Evolutionary conservation across 2,329 filamentous ascomycete species (phyloP), one percentile per base, ranked within the genome.

Genomic region (Colletotrichum karsti): DNA sequence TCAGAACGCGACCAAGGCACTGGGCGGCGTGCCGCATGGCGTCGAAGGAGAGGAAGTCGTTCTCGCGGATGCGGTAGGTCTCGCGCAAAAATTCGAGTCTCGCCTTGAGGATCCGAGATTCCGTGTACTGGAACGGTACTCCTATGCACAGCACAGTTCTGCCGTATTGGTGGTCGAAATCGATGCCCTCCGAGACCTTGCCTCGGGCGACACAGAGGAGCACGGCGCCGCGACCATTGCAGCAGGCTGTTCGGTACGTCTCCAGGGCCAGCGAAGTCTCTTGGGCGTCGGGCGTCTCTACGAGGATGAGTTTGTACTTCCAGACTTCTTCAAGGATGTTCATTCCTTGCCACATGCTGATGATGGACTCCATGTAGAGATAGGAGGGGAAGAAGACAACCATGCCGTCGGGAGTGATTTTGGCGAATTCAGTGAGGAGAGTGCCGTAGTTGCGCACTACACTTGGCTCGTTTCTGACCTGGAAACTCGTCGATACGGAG

Each of bases 371-470:
- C 96, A 99, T 98, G 82, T 99, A 99, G 2, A 99, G 87, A 75
- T 99, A 99, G 0, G 94, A 97, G 0, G 96, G 97, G 78, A 99
- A 99, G 85, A 99, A 99, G 41, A 99, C 96, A n/a, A 99, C 96
- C 79, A 99, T 91, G 33, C 96, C 96, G 75, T 99, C 96, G 0
- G 96, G 97, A 0, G 96, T 99, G 71, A 98, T 91, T 78, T 95
- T 97, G 60, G 94, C 93, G 77, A 99, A 98, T 77, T 99, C 96
- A 7, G 95, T 96, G 33, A 99, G 84, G 2, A 99, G 86, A 71
- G 92, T 96, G 48, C 96, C 97, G 74, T 98, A 99, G 78, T 99
- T 99, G 53, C 96, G 90, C 28, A 99, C 94, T n/a, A 98, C 95
- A 70, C 93, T 94, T 1, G 95, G 94, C 74, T 99, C 97, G 76